These are phyloP conservation scores for Circinella minor DNA, from an alignment of 371 early-diverging fungal genomes.

Conservation along the genomic window DNA sequence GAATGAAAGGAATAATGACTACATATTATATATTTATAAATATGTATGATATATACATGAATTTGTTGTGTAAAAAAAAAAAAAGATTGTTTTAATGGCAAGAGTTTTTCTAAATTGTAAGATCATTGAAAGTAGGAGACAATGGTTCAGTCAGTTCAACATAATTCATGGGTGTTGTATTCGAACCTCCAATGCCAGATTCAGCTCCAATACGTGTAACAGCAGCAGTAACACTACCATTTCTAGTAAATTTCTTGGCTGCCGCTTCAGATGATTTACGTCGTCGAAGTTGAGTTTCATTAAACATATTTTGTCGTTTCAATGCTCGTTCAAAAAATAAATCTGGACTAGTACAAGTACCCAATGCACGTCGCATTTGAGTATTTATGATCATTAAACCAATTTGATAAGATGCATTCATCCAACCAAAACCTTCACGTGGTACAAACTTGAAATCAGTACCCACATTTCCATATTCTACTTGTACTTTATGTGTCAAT, in stretches of 20 bases:
- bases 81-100: no score
- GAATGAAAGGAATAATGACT: no score
- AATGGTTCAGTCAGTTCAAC: conserved; percentile 19
- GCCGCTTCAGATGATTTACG: conserved; percentile 25
- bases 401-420: conserved; percentile 93
- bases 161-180: conserved; percentile 12
- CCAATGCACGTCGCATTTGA: conserved; percentile 80
- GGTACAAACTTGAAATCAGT: conserved; percentile 94
- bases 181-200: conserved; percentile 22
- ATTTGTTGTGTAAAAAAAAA: no score
- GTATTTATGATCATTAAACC: conserved; percentile 78
- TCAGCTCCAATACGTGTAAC: conserved; percentile 35
- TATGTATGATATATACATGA: no score
- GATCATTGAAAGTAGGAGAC: background rate
- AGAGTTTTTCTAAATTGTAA: background rate
- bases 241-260: conserved; percentile 40
- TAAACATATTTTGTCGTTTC: conserved; percentile 29
- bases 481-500: conserved; percentile 89
- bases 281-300: conserved; percentile 16
- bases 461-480: conserved; percentile 96
- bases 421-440: conserved; percentile 98
- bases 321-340: conserved; percentile 57
- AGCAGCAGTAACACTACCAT: conserved; percentile 39
- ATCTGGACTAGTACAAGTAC: conserved; percentile 81
- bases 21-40: no score